phyloP scores from a whole-genome alignment of 352 stramenopile genomes.

The Pythium plurisporium region DNA sequence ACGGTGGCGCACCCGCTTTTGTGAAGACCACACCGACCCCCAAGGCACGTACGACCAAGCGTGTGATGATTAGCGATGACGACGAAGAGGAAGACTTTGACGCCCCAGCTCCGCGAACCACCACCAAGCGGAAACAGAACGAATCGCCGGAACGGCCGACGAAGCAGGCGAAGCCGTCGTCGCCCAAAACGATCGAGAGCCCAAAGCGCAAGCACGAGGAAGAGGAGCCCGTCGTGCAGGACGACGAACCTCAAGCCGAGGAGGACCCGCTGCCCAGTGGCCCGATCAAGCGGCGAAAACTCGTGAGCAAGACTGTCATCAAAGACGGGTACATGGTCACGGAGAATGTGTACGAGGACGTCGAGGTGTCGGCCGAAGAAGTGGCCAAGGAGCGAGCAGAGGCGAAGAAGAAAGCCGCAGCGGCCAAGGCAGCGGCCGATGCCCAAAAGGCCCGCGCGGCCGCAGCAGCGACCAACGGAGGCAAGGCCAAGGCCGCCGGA shows the following conservation, averaged over 20 bases:
- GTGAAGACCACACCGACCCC: constrained; percentile 31
- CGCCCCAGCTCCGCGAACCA: neutral
- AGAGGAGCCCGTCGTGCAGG: constrained; percentile 15
- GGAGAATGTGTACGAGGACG: constrained; percentile 68
- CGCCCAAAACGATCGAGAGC: constrained; percentile 2
- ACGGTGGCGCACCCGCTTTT: constrained; percentile 60
- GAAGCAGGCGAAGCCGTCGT: constrained; percentile 1
- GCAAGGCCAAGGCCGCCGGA: constrained; percentile 32
- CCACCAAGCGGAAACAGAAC: constrained; percentile 13
- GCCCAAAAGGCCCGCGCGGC: constrained; percentile 34
- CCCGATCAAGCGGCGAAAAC: constrained; percentile 43
- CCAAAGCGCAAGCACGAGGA: constrained; percentile 9
- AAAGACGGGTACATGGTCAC: constrained; percentile 85
- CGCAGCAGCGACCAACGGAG: constrained; percentile 2
- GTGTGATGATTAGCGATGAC: constrained; percentile 61
- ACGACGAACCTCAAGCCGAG: constrained; percentile 22
- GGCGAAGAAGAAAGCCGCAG: constrained; percentile 46
- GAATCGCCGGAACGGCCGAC: constrained; percentile 24
- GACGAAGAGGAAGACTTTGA: constrained; percentile 57
- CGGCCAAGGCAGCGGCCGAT: constrained; percentile 30
- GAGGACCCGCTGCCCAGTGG: constrained; percentile 26
- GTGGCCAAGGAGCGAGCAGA: constrained; percentile 44
- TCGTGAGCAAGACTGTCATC: constrained; percentile 76
- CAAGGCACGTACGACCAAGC: constrained; percentile 35
- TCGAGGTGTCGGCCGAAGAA: constrained; percentile 57